These are phyloP conservation scores for Pelargonium australe DNA, from an alignment of 441 rosid genomes.

Conservation along the genomic window DNA sequence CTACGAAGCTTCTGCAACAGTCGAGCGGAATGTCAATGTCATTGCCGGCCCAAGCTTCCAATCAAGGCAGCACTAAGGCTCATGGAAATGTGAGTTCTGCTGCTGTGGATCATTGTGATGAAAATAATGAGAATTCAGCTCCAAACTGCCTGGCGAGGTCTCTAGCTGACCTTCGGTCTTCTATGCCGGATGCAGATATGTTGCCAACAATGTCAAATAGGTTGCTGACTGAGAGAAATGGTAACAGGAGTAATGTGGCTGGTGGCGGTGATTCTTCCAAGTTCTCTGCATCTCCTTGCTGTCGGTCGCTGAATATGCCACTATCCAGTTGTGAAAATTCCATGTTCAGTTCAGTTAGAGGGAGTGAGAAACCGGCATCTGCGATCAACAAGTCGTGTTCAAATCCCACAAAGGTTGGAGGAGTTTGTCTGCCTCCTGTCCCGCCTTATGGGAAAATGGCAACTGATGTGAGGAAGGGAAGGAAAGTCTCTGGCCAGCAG, in stretches of 20 bases:
- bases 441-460: slow-evolving; percentile 34
- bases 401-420: slow-evolving; percentile 24
- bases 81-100: neutral
- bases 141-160: slow-evolving; percentile 17
- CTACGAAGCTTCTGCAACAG: slow-evolving; percentile 46
- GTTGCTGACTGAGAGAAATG: slow-evolving; percentile 30
- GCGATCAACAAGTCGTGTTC: slow-evolving; percentile 25
- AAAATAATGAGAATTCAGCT: neutral
- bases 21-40: slow-evolving; percentile 34
- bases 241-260: slow-evolving; percentile 18
- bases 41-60: neutral
- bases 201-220: slow-evolving; percentile 33
- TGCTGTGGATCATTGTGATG: slow-evolving; percentile 4
- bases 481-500: slow-evolving; percentile 45
- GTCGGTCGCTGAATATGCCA: slow-evolving; percentile 45
- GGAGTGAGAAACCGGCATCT: slow-evolving; percentile 25
- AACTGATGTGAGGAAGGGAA: slow-evolving; percentile 35
- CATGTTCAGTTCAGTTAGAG: slow-evolving; percentile 30
- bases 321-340: slow-evolving; percentile 25
- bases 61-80: neutral
- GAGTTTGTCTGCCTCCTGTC: slow-evolving; percentile 53
- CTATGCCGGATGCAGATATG: slow-evolving; percentile 33
- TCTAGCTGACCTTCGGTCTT: slow-evolving; percentile 28
- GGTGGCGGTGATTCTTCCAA: slow-evolving; percentile 15
- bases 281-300: slow-evolving; percentile 32